Evolutionary conservation across 371 early-diverging fungal species (phyloP).

Genomic region (Mucor lusitanicus): DNA sequence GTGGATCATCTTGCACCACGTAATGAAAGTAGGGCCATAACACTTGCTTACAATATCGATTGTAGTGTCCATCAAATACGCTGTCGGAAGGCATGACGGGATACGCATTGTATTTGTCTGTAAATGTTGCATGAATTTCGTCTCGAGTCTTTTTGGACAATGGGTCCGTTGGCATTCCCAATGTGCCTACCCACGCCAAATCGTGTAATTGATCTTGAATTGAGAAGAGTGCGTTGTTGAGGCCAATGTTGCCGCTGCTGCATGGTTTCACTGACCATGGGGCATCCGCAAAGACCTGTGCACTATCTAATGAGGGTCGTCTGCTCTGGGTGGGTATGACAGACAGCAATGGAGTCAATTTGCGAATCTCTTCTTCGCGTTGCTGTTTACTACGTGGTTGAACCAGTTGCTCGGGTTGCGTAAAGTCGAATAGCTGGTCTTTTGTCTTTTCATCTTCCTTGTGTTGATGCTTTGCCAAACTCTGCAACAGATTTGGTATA

Average conservation of each 20-base stretch:
- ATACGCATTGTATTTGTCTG: slow-evolving; percentile 61
- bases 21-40: slow-evolving; percentile 98
- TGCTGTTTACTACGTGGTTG: slow-evolving; percentile 44
- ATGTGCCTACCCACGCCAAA: slow-evolving; percentile 76
- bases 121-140: slow-evolving; percentile 61
- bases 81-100: slow-evolving; percentile 87
- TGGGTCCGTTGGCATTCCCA: slow-evolving; percentile 74
- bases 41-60: slow-evolving; percentile 92
- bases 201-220: slow-evolving; percentile 55
- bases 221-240: slow-evolving; percentile 85
- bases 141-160: slow-evolving; percentile 61
- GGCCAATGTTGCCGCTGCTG: slow-evolving; percentile 83
- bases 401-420: slow-evolving; percentile 28
- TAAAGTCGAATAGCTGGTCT: slow-evolving; percentile 33
- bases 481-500: slow-evolving; percentile 41
- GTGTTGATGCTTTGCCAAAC: slow-evolving; percentile 36
- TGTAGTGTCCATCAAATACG: slow-evolving; percentile 85
- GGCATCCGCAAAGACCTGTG: slow-evolving; percentile 52
- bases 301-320: slow-evolving; percentile 42
- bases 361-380: slow-evolving; percentile 29
- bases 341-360: slow-evolving; percentile 20
- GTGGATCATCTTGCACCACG: slow-evolving; percentile 77
- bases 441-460: slow-evolving; percentile 10
- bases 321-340: slow-evolving; percentile 18
- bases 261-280: slow-evolving; percentile 73